Conservation (phyloP, 768 basidiomycete species). For the Russula sp. region DNA sequence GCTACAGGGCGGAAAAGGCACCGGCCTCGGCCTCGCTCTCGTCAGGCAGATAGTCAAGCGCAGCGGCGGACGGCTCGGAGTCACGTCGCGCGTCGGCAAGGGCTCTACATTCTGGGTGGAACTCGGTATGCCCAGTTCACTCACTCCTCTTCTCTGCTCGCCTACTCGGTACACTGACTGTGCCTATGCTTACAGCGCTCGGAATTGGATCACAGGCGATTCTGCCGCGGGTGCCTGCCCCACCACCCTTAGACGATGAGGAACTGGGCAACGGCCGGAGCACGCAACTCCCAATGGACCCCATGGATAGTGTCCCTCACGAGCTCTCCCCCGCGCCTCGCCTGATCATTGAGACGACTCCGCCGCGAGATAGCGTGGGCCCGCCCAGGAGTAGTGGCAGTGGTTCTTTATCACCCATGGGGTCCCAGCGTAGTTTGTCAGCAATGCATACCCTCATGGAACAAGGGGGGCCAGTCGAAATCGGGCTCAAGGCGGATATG, state of each 20-base stretch:
- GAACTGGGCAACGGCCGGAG: neutral
- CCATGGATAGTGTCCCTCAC: constrained; percentile 9
- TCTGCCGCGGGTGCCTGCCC: constrained; percentile 28
- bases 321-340: neutral
- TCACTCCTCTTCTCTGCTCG: neutral
- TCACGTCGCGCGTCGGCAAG: constrained; percentile 40
- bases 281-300: neutral
- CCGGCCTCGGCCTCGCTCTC: constrained; percentile 47
- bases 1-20: constrained; percentile 56
- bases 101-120: constrained; percentile 92
- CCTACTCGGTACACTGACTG: neutral
- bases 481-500: constrained; percentile 41
- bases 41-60: constrained; percentile 50
- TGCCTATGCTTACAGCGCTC: constrained; percentile 36
- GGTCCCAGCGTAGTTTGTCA: constrained; percentile 27
- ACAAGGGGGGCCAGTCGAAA: constrained; percentile 54
- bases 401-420: neutral
- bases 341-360: neutral
- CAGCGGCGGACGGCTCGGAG: constrained; percentile 43
- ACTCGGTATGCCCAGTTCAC: constrained; percentile 40
- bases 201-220: constrained; percentile 58
- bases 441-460: constrained; percentile 67
- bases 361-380: neutral
- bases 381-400: neutral
- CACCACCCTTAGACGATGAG: constrained; percentile 14